phyloP scores from a whole-genome alignment of 331 rosid species.

The Spiraea crenata region DNA sequence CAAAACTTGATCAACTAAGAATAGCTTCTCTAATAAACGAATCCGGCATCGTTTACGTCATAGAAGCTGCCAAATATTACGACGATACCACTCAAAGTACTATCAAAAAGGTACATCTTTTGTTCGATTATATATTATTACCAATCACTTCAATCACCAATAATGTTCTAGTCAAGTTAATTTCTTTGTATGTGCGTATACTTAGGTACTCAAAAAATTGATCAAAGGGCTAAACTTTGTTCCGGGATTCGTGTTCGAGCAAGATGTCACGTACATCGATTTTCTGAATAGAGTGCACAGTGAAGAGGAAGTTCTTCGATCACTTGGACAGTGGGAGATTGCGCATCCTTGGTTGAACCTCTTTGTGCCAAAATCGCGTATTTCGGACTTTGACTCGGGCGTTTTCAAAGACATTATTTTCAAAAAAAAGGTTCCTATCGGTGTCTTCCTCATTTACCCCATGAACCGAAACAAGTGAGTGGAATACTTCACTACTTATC shows the following conservation, averaged over 20 bases:
- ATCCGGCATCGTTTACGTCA: conserved; percentile 39
- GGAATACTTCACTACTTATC: no score
- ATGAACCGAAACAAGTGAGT: conserved; percentile 54
- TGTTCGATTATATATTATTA: not conserved
- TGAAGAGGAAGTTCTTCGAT: conserved; percentile 44
- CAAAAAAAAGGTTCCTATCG: conserved; percentile 44
- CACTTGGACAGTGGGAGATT: conserved; percentile 64
- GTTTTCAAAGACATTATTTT: conserved; percentile 63
- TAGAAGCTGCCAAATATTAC: conserved; percentile 46
- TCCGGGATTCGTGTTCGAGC: conserved; percentile 43
- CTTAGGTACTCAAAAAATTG: conserved; percentile 35
- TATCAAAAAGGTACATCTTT: conserved; percentile 29
- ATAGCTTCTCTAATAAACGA: conserved; percentile 32
- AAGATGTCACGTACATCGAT: conserved; percentile 53
- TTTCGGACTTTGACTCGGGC: conserved; percentile 51
- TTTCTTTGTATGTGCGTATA: not conserved
- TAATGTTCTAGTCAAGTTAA: no score
- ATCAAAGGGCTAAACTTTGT: conserved; percentile 37
- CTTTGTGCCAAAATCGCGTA: conserved; percentile 66
- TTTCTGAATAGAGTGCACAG: conserved; percentile 62
- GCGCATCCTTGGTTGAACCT: conserved; percentile 94
- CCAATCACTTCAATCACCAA: no score
- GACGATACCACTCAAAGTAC: conserved; percentile 1
- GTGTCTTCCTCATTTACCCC: conserved; percentile 56
- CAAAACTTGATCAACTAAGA: conserved; percentile 30